These are phyloP conservation scores for Suillus variegatus DNA, from an alignment of 768 basidiomycete species.

Conservation along the genomic window DNA sequence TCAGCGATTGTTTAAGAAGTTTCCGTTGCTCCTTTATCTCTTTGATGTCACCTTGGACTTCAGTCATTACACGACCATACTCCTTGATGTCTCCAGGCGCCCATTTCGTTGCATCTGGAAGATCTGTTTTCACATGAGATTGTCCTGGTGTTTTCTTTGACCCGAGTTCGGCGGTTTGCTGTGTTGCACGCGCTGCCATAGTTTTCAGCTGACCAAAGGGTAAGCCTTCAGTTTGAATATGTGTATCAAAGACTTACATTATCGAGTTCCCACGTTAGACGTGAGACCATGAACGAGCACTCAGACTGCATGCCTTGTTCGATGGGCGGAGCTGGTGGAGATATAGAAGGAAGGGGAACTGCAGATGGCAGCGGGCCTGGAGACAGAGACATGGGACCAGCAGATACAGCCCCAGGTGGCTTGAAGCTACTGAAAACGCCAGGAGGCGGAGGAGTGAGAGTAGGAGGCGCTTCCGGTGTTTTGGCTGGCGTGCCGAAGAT, in stretches of 20 bases:
- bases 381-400: slow-evolving; percentile 8
- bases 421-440: slow-evolving; percentile 11
- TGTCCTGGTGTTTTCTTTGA: slow-evolving; percentile 35
- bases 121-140: slow-evolving; percentile 43
- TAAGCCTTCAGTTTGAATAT: not conserved
- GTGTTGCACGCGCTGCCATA: slow-evolving; percentile 39
- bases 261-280: slow-evolving; percentile 54
- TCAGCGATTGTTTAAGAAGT: slow-evolving; percentile 43
- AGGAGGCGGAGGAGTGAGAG: slow-evolving; percentile 17
- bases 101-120: slow-evolving; percentile 54
- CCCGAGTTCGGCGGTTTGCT: slow-evolving; percentile 37
- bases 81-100: slow-evolving; percentile 49
- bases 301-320: slow-evolving; percentile 73
- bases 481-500: slow-evolving; percentile 10
- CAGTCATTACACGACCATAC: slow-evolving; percentile 41
- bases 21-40: slow-evolving; percentile 45
- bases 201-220: slow-evolving; percentile 41
- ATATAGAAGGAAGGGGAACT: slow-evolving; percentile 9
- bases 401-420: slow-evolving; percentile 1
- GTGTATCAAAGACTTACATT: slow-evolving; percentile 44
- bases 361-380: slow-evolving; percentile 3
- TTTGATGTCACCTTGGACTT: slow-evolving; percentile 53
- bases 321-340: slow-evolving; percentile 25
- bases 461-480: slow-evolving; percentile 8
- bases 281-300: slow-evolving; percentile 49